Conservation (phyloP, 805 yeast species). For the Saccharomycopsis sp. region DNA sequence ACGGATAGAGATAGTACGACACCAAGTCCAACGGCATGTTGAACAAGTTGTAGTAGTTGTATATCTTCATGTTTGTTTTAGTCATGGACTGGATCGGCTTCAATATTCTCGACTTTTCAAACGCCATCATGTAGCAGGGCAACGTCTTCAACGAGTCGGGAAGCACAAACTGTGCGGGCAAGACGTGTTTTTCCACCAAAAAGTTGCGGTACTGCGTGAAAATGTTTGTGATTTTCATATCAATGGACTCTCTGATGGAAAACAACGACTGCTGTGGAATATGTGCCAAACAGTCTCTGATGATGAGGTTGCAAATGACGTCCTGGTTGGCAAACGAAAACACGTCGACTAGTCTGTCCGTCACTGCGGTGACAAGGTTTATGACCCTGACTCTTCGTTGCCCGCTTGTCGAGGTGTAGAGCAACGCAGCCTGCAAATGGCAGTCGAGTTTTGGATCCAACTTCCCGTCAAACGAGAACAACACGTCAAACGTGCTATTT, state of each 20-base stretch:
- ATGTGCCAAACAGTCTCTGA: constrained; percentile 41
- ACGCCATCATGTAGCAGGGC: constrained; percentile 58
- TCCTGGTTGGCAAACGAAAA: constrained; percentile 79
- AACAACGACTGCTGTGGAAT: constrained; percentile 37
- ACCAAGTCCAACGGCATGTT: constrained; percentile 50
- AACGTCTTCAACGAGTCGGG: constrained; percentile 76
- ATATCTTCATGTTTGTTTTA: constrained; percentile 59
- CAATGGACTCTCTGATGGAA: constrained; percentile 47
- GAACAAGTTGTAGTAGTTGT: constrained; percentile 44
- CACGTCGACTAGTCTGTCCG: constrained; percentile 64
- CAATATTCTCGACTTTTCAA: constrained; percentile 64
- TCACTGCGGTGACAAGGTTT: constrained; percentile 74
- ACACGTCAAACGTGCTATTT: constrained; percentile 61
- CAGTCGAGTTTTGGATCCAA: constrained; percentile 66
- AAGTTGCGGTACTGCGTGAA: constrained; percentile 49
- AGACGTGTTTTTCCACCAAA: constrained; percentile 36
- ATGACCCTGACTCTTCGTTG: constrained; percentile 78
- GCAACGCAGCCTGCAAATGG: constrained; percentile 84
- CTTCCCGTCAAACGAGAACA: constrained; percentile 72
- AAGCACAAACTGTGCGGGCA: constrained; percentile 58
- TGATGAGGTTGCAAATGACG: constrained; percentile 44
- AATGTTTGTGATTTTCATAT: constrained; percentile 45
- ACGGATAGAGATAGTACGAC: constrained; percentile 69
- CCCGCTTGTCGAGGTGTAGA: constrained; percentile 77
- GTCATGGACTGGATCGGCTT: constrained; percentile 31